Percentiles rank a stretch among this genome's conserved stretches.
Conservation (phyloP, 768 basidiomycete species). For the Suillus lakei region DNA sequence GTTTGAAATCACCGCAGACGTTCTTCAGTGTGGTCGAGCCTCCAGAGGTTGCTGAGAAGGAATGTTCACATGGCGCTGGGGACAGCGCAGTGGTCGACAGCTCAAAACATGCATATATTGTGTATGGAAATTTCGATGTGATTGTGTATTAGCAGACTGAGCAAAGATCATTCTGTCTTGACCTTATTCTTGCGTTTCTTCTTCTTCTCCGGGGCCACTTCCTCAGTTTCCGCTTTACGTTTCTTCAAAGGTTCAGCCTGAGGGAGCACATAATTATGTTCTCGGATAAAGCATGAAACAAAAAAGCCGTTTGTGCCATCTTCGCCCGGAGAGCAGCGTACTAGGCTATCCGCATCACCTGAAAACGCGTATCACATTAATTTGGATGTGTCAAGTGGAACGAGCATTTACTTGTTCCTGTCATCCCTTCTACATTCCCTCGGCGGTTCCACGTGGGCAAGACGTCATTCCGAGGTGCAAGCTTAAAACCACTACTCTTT, state of each 20-base stretch:
- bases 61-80: not conserved
- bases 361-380: slow-evolving; percentile 4
- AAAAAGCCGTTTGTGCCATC: slow-evolving; percentile 98
- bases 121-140: not conserved
- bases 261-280: not conserved
- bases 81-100: not conserved
- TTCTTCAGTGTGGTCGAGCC: not conserved
- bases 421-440: slow-evolving; percentile 71
- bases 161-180: not conserved
- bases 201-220: slow-evolving; percentile 18
- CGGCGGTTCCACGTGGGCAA: slow-evolving; percentile 85
- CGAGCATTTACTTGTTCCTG: slow-evolving; percentile 48
- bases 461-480: slow-evolving; percentile 71
- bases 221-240: slow-evolving; percentile 34
- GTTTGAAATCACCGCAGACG: not conserved
- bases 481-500: slow-evolving; percentile 55
- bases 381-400: not conserved
- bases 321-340: slow-evolving; percentile 79
- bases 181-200: slow-evolving; percentile 19
- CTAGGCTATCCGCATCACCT: slow-evolving; percentile 63
- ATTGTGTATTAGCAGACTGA: not conserved
- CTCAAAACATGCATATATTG: not conserved
- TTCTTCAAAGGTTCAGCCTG: slow-evolving; percentile 12
- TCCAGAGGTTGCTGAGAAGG: not conserved
- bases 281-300: slow-evolving; percentile 83